A percentile compares a stretch with the other conserved stretches of the same genome.
These are phyloP conservation scores for Arthromyces matolae DNA, from an alignment of 768 basidiomycete species.

Conservation along the genomic window DNA sequence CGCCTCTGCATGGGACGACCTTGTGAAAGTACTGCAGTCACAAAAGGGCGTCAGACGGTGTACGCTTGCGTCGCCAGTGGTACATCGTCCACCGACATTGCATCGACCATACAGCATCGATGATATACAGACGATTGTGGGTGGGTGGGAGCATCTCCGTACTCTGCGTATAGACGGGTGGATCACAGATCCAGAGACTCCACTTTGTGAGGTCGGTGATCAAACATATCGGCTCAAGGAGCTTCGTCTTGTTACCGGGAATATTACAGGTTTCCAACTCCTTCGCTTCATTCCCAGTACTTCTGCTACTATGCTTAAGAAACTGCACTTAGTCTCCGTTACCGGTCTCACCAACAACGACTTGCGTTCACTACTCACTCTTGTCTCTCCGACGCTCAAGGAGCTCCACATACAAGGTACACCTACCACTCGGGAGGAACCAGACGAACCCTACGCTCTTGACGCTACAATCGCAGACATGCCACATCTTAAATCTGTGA, in stretches of 20 bases:
- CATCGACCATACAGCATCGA: background rate
- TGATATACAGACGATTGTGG: conserved; percentile 1
- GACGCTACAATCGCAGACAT: conserved; percentile 2
- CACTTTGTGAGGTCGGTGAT: background rate
- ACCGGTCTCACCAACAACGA: conserved; percentile 2
- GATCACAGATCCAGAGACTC: background rate
- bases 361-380: background rate
- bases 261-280: background rate
- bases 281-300: background rate
- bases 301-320: background rate
- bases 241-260: background rate
- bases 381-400: background rate
- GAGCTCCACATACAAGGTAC: conserved; percentile 2
- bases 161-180: conserved; percentile 2
- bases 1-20: background rate
- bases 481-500: background rate
- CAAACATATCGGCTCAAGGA: conserved; percentile 4
- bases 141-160: conserved; percentile 1
- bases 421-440: background rate
- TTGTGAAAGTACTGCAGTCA: background rate
- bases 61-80: background rate
- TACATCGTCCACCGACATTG: background rate
- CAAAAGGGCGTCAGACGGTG: background rate
- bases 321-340: background rate
- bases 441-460: conserved; percentile 3